A percentile compares a stretch with the other conserved stretches of the same genome.
These are phyloP conservation scores for Aureobasidium namibiae DNA, from an alignment of 2,329 filamentous ascomycete species.

Conservation along the genomic window DNA sequence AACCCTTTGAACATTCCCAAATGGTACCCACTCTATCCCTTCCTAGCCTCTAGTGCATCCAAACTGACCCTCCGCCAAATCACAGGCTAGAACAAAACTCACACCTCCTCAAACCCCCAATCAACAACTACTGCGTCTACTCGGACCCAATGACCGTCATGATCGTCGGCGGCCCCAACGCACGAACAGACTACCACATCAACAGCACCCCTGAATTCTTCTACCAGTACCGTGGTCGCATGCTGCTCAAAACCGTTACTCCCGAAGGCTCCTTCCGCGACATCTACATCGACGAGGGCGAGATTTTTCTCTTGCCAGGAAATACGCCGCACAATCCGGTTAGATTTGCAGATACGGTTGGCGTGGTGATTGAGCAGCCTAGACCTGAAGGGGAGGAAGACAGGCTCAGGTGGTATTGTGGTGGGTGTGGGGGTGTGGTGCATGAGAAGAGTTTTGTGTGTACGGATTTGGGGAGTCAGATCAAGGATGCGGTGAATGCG, in stretches of 20 bases:
- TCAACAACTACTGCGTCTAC: slow-evolving; percentile 98
- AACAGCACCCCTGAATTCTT: slow-evolving; percentile 96
- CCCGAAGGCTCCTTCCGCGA: slow-evolving; percentile 58
- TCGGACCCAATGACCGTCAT: slow-evolving; percentile 76
- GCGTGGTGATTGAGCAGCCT: slow-evolving; percentile 81
- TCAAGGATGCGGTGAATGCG: slow-evolving; percentile 79
- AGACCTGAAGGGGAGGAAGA: slow-evolving; percentile 64
- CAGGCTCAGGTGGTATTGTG: slow-evolving; percentile 85
- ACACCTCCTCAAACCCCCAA: slow-evolving; percentile 83
- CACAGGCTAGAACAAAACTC: slow-evolving; percentile 81
- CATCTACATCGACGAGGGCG: slow-evolving; percentile 82
- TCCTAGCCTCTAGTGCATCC: not conserved
- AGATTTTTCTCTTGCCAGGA: slow-evolving; percentile 86
- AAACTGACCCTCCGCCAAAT: not conserved
- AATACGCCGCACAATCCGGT: slow-evolving; percentile 97
- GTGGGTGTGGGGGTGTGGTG: slow-evolving; percentile 60
- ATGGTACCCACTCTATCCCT: slow-evolving; percentile 24
- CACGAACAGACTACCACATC: slow-evolving; percentile 96
- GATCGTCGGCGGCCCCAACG: slow-evolving; percentile 95
- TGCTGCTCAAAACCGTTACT: slow-evolving; percentile 90
- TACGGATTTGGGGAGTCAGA: slow-evolving; percentile 84
- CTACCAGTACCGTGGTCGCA: slow-evolving; percentile 88
- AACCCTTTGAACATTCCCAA: slow-evolving; percentile 38
- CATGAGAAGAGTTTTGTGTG: slow-evolving; percentile 84
- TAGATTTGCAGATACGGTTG: slow-evolving; percentile 87